Evolutionary conservation across 352 stramenopile genomes (phyloP), one percentile per base, ranked within the genome.

Genomic region (Globisporangium irregulare): DNA sequence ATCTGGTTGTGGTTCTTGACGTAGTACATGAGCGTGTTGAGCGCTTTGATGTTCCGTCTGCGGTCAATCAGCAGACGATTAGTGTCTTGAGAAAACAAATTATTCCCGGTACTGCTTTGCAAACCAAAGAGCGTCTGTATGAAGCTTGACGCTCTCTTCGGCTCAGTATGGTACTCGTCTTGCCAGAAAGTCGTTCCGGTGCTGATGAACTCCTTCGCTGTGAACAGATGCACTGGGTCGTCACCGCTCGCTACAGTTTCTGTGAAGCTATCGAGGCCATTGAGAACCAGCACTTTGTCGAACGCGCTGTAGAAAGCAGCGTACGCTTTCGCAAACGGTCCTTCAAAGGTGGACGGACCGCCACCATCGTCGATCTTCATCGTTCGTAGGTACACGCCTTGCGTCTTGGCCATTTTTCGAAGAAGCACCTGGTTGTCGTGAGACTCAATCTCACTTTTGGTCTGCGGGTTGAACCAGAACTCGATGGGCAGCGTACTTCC

Each of bases 1-100:
- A 81, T 72, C 5, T 84, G 57, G 12, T 56, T 46, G 1, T 74
- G 77, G 12, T 79, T 66, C 22, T 74, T 74, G 0, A 68, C 73
- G 62, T 86, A 91, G 63, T 84, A 89, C 74, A 89, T 80, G 34
- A 92, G 72, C 14, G 76, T 68, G 18, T 87, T 80, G 53, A 92
- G 64, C 5, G 84, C 82, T 9, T 62, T 59, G 6, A 55, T 32
- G 59, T 88, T 77, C 1, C 66, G 70, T 4, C 54, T 66, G 0
- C 82, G 76, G 66, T 93, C 70, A n/a, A 93, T 78, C n/a, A 93
- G 60, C 38, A 93, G 68, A 22, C 89, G 82, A 0, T 79, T 82
- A n/a, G 74, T 87, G 61, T 91, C 82, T 65, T 93, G 84, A 59
- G 91, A 81, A 63, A 90, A 90, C 72, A 82, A 81, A 64, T 85